Evolutionary conservation across 1,284 basidiomycete genomes (phyloP).

Genomic region (Ustilago esculenta): DNA sequence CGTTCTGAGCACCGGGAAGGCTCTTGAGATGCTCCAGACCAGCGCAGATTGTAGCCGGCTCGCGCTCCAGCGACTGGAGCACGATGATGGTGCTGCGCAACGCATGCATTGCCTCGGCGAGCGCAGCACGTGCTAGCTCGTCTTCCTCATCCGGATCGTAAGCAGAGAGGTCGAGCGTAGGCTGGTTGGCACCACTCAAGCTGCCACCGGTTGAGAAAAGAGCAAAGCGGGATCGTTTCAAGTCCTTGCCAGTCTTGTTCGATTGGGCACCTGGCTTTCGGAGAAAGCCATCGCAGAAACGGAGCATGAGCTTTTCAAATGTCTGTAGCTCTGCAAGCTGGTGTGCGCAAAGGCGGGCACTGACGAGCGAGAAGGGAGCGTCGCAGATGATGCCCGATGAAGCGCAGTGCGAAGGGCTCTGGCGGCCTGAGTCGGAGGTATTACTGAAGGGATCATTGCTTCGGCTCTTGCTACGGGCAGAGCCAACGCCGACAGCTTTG

Average conservation of each 20-base stretch:
- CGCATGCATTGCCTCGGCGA: constrained; percentile 63
- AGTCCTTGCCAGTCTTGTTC: constrained; percentile 31
- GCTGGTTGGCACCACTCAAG: constrained; percentile 23
- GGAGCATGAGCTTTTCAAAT: constrained; percentile 61
- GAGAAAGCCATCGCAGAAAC: constrained; percentile 57
- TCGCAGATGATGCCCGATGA: constrained; percentile 10
- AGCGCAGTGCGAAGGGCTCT: constrained; percentile 30
- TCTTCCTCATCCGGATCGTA: constrained; percentile 57
- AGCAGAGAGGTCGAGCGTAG: constrained; percentile 30
- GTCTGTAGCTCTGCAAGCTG: constrained; percentile 60
- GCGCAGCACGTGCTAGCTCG: constrained; percentile 62
- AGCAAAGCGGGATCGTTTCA: constrained; percentile 38
- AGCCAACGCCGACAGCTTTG: constrained; percentile 54
- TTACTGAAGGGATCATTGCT: constrained; percentile 16
- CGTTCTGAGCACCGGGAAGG: constrained; percentile 14
- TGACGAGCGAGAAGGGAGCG: constrained; percentile 45
- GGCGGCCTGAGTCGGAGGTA: constrained; percentile 36
- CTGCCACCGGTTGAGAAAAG: constrained; percentile 34
- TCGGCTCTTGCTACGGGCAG: constrained; percentile 34
- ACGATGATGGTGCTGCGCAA: constrained; percentile 58
- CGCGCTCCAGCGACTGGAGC: constrained; percentile 54
- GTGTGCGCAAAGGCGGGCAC: constrained; percentile 49
- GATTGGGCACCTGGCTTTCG: constrained; percentile 39
- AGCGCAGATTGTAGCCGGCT: constrained; percentile 49
- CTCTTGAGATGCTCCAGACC: constrained; percentile 30